Evolutionary conservation across 2,329 filamentous ascomycete genomes (phyloP), one percentile per base, ranked within the genome.

Genomic region (Colletotrichum musicola): DNA sequence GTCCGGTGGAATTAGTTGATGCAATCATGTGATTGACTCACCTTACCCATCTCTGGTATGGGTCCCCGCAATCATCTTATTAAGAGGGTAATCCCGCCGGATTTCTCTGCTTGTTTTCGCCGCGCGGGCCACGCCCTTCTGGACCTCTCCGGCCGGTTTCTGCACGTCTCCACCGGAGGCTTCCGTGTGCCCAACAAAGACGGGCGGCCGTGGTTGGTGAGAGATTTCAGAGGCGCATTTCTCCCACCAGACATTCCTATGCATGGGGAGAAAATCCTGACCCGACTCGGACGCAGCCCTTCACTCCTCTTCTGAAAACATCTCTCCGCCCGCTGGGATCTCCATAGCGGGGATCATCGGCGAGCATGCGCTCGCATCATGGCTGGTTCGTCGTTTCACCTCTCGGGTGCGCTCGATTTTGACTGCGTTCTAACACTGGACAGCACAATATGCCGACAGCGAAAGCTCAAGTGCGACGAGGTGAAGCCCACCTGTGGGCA

Each of bases 391-490:
- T 38, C 40, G 16, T 7, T 18, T 25, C 27, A 3, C 10, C 40
- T 9, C 6, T 35, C 40, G 46, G 6, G 14, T 16, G 1, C 12
- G 9, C 7, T 20, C 18, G 7, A 14, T 7, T 20, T 25, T 25
- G 22, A 25, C 22, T 25, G 4, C n/a, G 6, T 49, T 6, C 25
- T 58, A 22, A 40, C 55, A 22, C 14, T 57, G 14, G 22, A 27
- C 20, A 77, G 0, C 51, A 13, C 27, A 20, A 63, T 27, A 38
- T 63, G 51, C 47, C 61, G 61, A 6, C 61, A 57, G 59, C 70
- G 75, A 9, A 76, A 76, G 16, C 2, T 76, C 3, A 77, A 76
- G 42, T 76, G 75, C 5, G 72, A 76, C 42, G 73, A 77, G 30
- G 47, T 16, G 0, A 74, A 72, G 4, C 75, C 75, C 0, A 16